These are phyloP conservation scores for Maudiozyma barnettii DNA, from an alignment of 805 yeast species.

Conservation along the genomic window DNA sequence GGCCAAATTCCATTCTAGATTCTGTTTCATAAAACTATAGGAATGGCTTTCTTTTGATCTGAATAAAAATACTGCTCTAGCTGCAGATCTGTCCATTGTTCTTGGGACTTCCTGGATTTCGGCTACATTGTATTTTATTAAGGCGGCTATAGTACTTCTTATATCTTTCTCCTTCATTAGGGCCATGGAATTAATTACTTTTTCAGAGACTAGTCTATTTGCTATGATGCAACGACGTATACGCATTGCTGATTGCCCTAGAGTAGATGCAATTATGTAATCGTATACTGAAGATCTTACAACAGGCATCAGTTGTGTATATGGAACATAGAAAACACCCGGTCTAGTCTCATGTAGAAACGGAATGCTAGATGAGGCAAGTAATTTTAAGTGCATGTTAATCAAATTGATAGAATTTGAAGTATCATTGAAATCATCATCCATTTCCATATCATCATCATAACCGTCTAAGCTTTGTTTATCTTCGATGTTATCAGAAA, in stretches of 20 bases:
- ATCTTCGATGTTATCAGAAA: constrained; percentile 8
- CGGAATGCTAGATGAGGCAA: constrained; percentile 42
- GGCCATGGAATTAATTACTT: constrained; percentile 64
- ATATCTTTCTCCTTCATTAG: constrained; percentile 70
- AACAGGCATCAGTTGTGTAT: constrained; percentile 37
- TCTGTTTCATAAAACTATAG: constrained; percentile 38
- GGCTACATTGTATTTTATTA: constrained; percentile 60
- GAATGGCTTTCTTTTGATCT: constrained; percentile 52
- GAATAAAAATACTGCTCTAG: constrained; percentile 77
- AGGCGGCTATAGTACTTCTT: constrained; percentile 55
- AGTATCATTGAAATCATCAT: constrained; percentile 27
- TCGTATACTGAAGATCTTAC: constrained; percentile 46
- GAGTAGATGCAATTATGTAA: constrained; percentile 45
- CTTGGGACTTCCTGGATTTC: constrained; percentile 93
- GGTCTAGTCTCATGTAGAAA: constrained; percentile 52
- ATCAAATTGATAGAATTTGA: constrained; percentile 31
- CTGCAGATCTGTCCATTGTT: constrained; percentile 84
- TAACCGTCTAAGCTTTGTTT: constrained; percentile 15
- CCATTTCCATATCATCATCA: constrained; percentile 22
- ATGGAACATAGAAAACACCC: constrained; percentile 57
- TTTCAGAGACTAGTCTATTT: constrained; percentile 72
- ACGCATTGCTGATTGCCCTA: constrained; percentile 62
- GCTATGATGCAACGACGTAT: constrained; percentile 68
- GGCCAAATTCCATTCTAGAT: constrained; percentile 38
- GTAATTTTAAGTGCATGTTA: constrained; percentile 59